These are phyloP conservation scores for Tubosaeta brunneosetosa DNA, from an alignment of 768 basidiomycete genomes.

Conservation along the genomic window DNA sequence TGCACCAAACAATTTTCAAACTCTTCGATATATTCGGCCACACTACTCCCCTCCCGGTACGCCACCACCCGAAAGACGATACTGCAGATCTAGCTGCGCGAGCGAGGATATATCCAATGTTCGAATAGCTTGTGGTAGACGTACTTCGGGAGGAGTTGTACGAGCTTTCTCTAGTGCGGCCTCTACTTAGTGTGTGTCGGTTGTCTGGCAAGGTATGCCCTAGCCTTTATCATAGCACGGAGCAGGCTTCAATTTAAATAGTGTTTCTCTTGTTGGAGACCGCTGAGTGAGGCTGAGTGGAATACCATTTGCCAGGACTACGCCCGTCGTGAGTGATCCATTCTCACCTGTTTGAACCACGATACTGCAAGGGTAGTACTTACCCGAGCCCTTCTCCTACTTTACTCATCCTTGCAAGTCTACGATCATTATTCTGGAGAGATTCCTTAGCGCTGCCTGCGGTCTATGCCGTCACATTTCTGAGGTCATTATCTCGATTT, in stretches of 20 bases:
- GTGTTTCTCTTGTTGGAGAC: neutral
- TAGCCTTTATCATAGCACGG: neutral
- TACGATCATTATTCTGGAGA: neutral
- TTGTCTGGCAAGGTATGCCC: neutral
- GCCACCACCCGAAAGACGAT: no score
- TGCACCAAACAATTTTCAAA: no score
- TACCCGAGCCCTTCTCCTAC: neutral
- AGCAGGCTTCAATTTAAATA: neutral
- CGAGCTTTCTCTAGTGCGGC: neutral
- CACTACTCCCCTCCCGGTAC: neutral
- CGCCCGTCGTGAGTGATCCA: neutral
- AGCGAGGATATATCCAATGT: neutral
- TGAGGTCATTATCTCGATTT: neutral
- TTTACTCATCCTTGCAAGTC: neutral
- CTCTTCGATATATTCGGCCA: neutral
- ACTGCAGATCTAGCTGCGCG: neutral
- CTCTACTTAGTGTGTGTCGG: neutral
- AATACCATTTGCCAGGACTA: neutral
- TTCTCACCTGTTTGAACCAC: neutral
- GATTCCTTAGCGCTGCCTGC: neutral
- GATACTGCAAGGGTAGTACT: neutral
- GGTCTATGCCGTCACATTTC: neutral
- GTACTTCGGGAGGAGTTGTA: neutral
- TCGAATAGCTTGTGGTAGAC: neutral
- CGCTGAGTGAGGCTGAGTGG: neutral